Conservation (phyloP, 1,284 basidiomycete species). For the Cryptococcus amylolentus region DNA sequence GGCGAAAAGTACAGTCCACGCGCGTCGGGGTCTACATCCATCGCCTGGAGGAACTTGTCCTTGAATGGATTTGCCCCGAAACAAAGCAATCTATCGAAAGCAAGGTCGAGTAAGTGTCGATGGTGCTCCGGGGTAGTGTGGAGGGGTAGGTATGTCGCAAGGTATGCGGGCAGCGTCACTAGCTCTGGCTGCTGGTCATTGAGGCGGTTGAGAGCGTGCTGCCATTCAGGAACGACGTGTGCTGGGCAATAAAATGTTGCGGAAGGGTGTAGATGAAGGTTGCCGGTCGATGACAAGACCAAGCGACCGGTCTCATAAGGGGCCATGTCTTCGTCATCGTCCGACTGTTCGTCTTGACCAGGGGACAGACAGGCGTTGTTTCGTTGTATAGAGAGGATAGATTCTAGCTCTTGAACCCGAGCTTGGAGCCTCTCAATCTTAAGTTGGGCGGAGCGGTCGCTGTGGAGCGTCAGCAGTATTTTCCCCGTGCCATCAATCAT, state of each 20-base stretch:
- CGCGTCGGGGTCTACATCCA: slow-evolving; percentile 15
- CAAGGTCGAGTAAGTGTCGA: slow-evolving; percentile 12
- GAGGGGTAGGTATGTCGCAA: slow-evolving; percentile 25
- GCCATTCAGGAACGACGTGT: slow-evolving; percentile 21
- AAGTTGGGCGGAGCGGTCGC: slow-evolving; percentile 1
- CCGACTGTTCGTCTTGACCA: neutral
- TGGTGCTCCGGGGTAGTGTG: slow-evolving; percentile 20
- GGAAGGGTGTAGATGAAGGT: slow-evolving; percentile 21
- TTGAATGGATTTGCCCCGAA: slow-evolving; percentile 19
- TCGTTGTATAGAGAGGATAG: neutral
- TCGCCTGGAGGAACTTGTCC: slow-evolving; percentile 19
- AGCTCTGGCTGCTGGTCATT: neutral
- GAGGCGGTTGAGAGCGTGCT: slow-evolving; percentile 10
- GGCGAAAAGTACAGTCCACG: slow-evolving; percentile 20
- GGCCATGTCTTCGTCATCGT: neutral
- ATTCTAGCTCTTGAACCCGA: slow-evolving; percentile 2
- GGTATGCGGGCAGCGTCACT: slow-evolving; percentile 16
- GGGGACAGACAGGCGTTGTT: neutral
- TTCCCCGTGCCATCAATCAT: too few species aligned
- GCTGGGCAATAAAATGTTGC: slow-evolving; percentile 27
- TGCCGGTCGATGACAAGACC: slow-evolving; percentile 18
- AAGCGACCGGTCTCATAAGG: slow-evolving; percentile 22
- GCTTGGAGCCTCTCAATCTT: slow-evolving; percentile 4
- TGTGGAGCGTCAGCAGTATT: neutral
- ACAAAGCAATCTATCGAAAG: slow-evolving; percentile 15